Conservation (phyloP, 1,139 yeast species). For the Candida glucosophila region DNA sequence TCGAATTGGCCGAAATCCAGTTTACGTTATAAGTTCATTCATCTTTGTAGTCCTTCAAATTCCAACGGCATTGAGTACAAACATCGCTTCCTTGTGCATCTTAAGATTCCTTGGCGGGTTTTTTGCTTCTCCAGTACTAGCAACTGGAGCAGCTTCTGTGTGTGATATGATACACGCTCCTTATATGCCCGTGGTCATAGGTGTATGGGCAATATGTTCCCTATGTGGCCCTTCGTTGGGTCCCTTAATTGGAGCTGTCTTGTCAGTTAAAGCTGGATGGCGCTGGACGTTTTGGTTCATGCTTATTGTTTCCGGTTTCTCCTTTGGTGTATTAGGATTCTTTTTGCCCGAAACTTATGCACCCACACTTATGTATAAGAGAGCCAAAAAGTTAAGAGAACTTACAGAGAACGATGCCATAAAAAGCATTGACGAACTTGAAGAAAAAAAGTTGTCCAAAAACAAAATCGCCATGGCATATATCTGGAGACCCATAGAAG, state of each 20-base stretch:
- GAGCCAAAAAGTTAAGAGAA: slow-evolving; percentile 31
- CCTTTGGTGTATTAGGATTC: slow-evolving; percentile 21
- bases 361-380: slow-evolving; percentile 34
- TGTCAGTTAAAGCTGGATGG: slow-evolving; percentile 24
- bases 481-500: slow-evolving; percentile 43
- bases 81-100: slow-evolving; percentile 23
- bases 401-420: slow-evolving; percentile 33
- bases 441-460: slow-evolving; percentile 19
- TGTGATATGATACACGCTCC: slow-evolving; percentile 19
- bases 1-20: slow-evolving; percentile 44
- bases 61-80: slow-evolving; percentile 21
- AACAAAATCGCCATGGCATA: slow-evolving; percentile 14
- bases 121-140: slow-evolving; percentile 28
- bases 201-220: slow-evolving; percentile 23
- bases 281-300: slow-evolving; percentile 40
- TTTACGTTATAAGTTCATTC: slow-evolving; percentile 21
- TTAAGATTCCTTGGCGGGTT: slow-evolving; percentile 26
- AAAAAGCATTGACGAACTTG: slow-evolving; percentile 35
- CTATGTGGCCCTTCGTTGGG: slow-evolving; percentile 27
- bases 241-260: slow-evolving; percentile 23
- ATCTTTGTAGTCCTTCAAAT: slow-evolving; percentile 25
- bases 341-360: slow-evolving; percentile 46
- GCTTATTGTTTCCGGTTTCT: slow-evolving; percentile 24
- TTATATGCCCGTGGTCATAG: slow-evolving; percentile 19
- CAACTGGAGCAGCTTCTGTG: slow-evolving; percentile 31